Conservation (phyloP, 2,329 filamentous ascomycete species). For the Chalaropsis ovoidea region DNA sequence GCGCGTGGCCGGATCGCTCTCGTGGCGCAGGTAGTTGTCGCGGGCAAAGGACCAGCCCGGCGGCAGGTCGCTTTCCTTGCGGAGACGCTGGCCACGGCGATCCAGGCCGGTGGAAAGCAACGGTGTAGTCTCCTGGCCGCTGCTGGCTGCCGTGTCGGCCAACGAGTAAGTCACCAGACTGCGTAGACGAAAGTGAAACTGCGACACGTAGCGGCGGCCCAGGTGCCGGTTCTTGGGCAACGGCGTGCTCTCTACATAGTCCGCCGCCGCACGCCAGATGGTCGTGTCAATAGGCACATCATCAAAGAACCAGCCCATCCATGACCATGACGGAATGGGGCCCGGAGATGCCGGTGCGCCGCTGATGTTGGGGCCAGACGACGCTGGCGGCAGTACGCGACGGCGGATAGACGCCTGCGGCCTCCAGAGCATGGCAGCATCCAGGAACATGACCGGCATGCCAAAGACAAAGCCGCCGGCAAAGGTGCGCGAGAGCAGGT, state of each 20-base stretch:
- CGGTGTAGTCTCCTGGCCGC: constrained; percentile 28
- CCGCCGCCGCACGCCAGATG: constrained; percentile 37
- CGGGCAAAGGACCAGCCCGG: constrained; percentile 34
- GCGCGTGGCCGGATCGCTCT: constrained; percentile 34
- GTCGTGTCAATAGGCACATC: constrained; percentile 36
- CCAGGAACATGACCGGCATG: constrained; percentile 40
- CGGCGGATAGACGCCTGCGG: constrained; percentile 37
- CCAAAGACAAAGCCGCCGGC: constrained; percentile 38
- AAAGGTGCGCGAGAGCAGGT: constrained; percentile 36
- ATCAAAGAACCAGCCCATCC: constrained; percentile 42
- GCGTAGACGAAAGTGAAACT: constrained; percentile 35
- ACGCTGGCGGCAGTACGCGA: constrained; percentile 23
- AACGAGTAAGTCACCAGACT: constrained; percentile 35
- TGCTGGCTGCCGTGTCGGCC: constrained; percentile 33
- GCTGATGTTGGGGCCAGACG: neutral
- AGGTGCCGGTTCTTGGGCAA: constrained; percentile 31
- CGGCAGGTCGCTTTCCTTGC: constrained; percentile 32
- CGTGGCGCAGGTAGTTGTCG: constrained; percentile 34
- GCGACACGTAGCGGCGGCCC: constrained; percentile 33
- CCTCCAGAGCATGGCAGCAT: constrained; percentile 39
- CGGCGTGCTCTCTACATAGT: constrained; percentile 36
- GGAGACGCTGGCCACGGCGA: constrained; percentile 35
- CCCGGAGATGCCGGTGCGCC: constrained; percentile 30
- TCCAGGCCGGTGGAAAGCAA: constrained; percentile 35
- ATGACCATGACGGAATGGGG: constrained; percentile 39